Conservation (phyloP, 2,329 filamentous ascomycete species). For the Paraphoma sp. region DNA sequence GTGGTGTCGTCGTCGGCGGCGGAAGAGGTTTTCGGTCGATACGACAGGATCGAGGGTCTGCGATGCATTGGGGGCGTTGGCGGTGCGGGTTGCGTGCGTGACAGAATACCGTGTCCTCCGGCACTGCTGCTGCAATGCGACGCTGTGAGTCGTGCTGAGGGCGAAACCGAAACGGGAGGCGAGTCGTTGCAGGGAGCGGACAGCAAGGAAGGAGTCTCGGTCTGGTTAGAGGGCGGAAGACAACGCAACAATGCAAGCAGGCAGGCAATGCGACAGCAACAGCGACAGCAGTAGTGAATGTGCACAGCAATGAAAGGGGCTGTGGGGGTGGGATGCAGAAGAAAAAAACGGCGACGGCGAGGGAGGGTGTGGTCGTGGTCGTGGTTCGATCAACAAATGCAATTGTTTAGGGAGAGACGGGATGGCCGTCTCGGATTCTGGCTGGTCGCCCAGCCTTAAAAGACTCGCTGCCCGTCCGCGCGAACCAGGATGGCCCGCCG, state of each 20-base stretch:
- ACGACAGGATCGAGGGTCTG: conserved; percentile 43
- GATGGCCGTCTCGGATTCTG: conserved; percentile 5
- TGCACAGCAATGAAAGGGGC: conserved; percentile 13
- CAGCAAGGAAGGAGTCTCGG: background rate
- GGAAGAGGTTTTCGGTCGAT: conserved; percentile 51
- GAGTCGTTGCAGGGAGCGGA: conserved; percentile 6
- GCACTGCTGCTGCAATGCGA: conserved; percentile 1
- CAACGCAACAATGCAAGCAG: conserved; percentile 4
- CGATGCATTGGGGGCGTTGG: conserved; percentile 43
- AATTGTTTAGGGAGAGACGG: conserved; percentile 5
- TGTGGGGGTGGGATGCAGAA: background rate
- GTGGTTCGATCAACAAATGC: background rate
- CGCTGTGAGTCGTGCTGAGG: conserved; percentile 10
- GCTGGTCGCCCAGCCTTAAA: conserved; percentile 6
- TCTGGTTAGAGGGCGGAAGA: background rate
- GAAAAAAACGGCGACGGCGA: background rate
- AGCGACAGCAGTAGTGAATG: conserved; percentile 12
- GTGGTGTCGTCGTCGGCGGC: conserved; percentile 49
- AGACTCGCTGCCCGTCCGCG: background rate
- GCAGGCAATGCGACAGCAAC: background rate
- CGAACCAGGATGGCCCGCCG: background rate
- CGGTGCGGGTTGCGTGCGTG: conserved; percentile 4
- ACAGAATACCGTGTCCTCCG: background rate
- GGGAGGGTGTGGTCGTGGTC: background rate
- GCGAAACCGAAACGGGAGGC: conserved; percentile 8